These are phyloP conservation scores for Bretschneidera sinensis DNA, from an alignment of 345 rosid genomes.

Conservation along the genomic window DNA sequence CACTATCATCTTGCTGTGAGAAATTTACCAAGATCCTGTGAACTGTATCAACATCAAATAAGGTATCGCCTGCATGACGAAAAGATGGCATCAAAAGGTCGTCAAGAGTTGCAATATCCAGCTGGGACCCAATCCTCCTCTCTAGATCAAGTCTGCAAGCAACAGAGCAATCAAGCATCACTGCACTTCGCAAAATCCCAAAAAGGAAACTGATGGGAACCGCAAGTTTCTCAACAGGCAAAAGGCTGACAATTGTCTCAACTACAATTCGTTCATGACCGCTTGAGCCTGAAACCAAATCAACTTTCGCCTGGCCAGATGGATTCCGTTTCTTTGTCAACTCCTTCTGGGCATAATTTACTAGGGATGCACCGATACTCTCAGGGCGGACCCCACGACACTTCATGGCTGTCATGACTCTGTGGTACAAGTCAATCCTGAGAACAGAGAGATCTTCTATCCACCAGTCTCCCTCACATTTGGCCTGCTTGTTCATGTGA, in stretches of 20 bases:
- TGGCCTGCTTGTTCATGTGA: slow-evolving; percentile 83
- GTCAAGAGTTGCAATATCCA: slow-evolving; percentile 83
- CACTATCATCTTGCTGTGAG: slow-evolving; percentile 91
- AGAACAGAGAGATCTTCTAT: slow-evolving; percentile 86
- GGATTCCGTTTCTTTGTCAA: slow-evolving; percentile 82
- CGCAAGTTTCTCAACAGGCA: slow-evolving; percentile 86
- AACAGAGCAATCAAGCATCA: slow-evolving; percentile 71
- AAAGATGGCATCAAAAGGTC: slow-evolving; percentile 92
- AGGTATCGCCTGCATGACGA: slow-evolving; percentile 76
- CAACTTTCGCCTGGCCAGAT: slow-evolving; percentile 43
- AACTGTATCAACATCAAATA: slow-evolving; percentile 90
- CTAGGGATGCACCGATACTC: slow-evolving; percentile 85
- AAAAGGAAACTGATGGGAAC: slow-evolving; percentile 84
- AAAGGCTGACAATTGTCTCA: slow-evolving; percentile 72
- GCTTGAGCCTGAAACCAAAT: slow-evolving; percentile 34
- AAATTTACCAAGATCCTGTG: slow-evolving; percentile 89
- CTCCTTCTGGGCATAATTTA: slow-evolving; percentile 83
- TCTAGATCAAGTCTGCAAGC: slow-evolving; percentile 85
- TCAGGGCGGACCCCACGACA: slow-evolving; percentile 95
- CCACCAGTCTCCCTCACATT: slow-evolving; percentile 94
- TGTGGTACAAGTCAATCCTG: slow-evolving; percentile 70
- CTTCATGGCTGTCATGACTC: slow-evolving; percentile 86
- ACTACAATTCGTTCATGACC: slow-evolving; percentile 72
- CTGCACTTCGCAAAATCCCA: slow-evolving; percentile 85
- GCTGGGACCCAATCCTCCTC: slow-evolving; percentile 85